These are phyloP conservation scores for Malbranchea cinnamomea DNA, from an alignment of 2,329 filamentous ascomycete genomes.

Conservation along the genomic window DNA sequence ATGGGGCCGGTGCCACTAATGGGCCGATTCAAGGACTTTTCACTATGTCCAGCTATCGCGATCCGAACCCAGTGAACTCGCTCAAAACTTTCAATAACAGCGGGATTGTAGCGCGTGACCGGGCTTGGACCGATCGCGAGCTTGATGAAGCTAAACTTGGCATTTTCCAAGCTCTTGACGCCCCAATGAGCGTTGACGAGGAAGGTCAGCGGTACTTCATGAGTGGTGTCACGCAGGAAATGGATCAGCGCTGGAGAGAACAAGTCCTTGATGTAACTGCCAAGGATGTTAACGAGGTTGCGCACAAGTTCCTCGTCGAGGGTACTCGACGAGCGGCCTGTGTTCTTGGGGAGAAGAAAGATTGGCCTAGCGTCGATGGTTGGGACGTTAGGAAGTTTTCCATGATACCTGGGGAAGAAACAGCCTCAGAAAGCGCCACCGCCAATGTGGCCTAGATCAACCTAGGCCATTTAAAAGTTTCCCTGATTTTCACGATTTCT, in stretches of 20 bases:
- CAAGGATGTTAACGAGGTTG: slow-evolving; percentile 64
- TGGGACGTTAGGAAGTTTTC: slow-evolving; percentile 68
- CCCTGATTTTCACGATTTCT: too few relatives aligned
- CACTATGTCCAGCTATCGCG: slow-evolving; percentile 90
- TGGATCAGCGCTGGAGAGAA: slow-evolving; percentile 74
- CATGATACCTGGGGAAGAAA: slow-evolving; percentile 28
- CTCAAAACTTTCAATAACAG: slow-evolving; percentile 70
- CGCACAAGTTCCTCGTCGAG: slow-evolving; percentile 67
- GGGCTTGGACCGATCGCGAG: slow-evolving; percentile 67
- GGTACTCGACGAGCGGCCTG: slow-evolving; percentile 46
- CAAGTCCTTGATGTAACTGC: slow-evolving; percentile 73
- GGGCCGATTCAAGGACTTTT: slow-evolving; percentile 71
- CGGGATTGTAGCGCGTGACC: slow-evolving; percentile 68
- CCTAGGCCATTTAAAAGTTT: too few relatives aligned
- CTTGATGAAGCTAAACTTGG: slow-evolving; percentile 92
- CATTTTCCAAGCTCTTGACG: slow-evolving; percentile 84
- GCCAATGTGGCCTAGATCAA: slow-evolving; percentile 15
- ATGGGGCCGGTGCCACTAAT: slow-evolving; percentile 80
- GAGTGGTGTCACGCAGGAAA: slow-evolving; percentile 69
- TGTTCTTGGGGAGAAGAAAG: slow-evolving; percentile 68
- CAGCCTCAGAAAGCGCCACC: slow-evolving; percentile 6
- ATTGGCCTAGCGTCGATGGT: slow-evolving; percentile 51
- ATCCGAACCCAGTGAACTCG: slow-evolving; percentile 85
- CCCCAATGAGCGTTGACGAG: slow-evolving; percentile 69
- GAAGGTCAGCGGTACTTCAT: slow-evolving; percentile 81